Conservation (phyloP, 176 grass and related monocot species). For the Zoysia japonica region DNA sequence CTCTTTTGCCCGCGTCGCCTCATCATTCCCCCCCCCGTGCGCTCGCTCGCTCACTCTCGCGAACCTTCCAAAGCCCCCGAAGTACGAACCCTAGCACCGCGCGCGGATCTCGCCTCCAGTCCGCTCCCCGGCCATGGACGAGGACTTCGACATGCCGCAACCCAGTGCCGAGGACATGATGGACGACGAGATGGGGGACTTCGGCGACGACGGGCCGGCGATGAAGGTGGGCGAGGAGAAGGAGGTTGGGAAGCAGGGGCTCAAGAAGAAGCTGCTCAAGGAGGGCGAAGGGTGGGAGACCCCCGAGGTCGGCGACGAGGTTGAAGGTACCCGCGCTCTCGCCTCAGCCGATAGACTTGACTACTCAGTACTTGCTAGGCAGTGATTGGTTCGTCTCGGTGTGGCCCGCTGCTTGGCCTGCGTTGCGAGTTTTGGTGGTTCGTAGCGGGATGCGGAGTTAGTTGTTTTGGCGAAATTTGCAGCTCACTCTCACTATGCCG, state of each 20-base stretch:
- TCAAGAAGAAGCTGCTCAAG: slow-evolving; percentile 96
- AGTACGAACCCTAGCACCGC: slow-evolving; percentile 25
- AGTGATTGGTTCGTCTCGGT: background rate
- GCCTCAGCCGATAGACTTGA: no score
- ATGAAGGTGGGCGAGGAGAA: slow-evolving; percentile 90
- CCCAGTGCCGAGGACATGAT: slow-evolving; percentile 60
- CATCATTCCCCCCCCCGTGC: slow-evolving; percentile 7
- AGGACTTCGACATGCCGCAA: slow-evolving; percentile 75
- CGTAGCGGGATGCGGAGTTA: background rate
- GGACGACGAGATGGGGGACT: slow-evolving; percentile 56
- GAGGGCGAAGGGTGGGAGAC: slow-evolving; percentile 78
- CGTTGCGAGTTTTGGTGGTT: background rate
- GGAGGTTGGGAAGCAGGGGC: slow-evolving; percentile 88
- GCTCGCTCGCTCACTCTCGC: background rate
- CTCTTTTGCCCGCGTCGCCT: background rate
- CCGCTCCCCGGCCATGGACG: slow-evolving; percentile 60
- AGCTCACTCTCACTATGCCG: background rate
- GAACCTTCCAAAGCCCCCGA: slow-evolving; percentile 44
- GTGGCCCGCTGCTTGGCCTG: background rate
- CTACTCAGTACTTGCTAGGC: background rate
- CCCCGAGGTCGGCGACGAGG: slow-evolving; percentile 92
- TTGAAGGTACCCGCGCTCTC: slow-evolving; percentile 59
- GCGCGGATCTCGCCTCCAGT: slow-evolving; percentile 14
- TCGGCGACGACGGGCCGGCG: slow-evolving; percentile 50
- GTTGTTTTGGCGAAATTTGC: background rate